phyloP scores from a whole-genome alignment of 805 yeast genomes.

The Yarrowia hollandica region DNA sequence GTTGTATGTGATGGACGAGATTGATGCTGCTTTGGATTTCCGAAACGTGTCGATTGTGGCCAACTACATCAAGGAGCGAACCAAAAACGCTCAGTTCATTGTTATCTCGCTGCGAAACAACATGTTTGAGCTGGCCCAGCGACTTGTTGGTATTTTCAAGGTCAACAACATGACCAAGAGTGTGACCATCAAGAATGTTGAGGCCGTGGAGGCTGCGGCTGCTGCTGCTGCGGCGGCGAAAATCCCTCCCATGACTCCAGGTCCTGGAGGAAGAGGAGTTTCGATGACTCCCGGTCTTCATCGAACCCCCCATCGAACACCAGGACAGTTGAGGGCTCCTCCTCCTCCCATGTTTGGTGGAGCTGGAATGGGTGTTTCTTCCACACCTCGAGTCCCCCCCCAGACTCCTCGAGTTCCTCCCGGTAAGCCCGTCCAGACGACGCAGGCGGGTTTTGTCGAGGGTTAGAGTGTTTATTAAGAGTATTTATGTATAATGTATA shows the following conservation, averaged over 20 bases:
- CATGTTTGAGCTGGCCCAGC: conserved; percentile 96
- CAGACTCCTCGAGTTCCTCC: background rate
- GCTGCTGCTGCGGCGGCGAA: conserved; percentile 10
- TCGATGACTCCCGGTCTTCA: conserved; percentile 8
- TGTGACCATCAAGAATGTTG: conserved; percentile 71
- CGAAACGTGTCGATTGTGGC: conserved; percentile 97
- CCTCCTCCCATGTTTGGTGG: background rate
- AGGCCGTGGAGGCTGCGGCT: conserved; percentile 35
- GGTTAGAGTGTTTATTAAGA: background rate
- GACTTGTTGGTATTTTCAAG: conserved; percentile 92
- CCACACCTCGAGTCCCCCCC: background rate
- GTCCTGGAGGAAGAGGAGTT: background rate
- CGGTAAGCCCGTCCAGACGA: background rate
- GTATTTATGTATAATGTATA: conserved; percentile 1
- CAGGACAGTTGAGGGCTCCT: background rate
- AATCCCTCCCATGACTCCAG: conserved; percentile 22
- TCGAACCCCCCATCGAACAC: background rate
- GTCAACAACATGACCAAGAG: conserved; percentile 87
- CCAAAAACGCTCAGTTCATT: conserved; percentile 93
- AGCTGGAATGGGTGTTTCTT: conserved; percentile 9
- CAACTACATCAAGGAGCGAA: conserved; percentile 90
- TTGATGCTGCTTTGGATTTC: conserved; percentile 97
- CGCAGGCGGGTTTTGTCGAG: conserved; percentile 5
- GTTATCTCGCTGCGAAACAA: conserved; percentile 94
- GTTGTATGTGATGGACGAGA: conserved; percentile 97